These are phyloP conservation scores for Streptanthus diversifolius DNA, from an alignment of 345 rosid species.

Conservation along the genomic window DNA sequence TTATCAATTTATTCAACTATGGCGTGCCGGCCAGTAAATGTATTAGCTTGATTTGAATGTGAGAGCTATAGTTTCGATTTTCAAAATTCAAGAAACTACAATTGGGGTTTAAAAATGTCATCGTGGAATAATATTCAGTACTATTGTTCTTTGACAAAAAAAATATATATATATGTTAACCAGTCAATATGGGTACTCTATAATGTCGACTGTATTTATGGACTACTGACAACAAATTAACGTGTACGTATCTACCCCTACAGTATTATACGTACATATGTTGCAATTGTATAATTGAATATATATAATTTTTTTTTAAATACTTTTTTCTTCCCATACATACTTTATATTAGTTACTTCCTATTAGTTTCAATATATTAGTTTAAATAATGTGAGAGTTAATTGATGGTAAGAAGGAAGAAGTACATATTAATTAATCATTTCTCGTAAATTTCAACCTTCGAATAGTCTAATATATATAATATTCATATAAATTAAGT, in stretches of 20 bases:
- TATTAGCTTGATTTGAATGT: not conserved
- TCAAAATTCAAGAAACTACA: not conserved
- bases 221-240: slow-evolving; percentile 15
- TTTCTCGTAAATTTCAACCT: too few relatives aligned
- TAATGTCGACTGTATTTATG: slow-evolving; percentile 3
- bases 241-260: slow-evolving; percentile 21
- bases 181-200: slow-evolving; percentile 22
- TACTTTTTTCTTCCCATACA: too few relatives aligned
- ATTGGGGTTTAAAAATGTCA: not conserved
- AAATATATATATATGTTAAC: too few relatives aligned
- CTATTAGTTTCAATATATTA: too few relatives aligned
- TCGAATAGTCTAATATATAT: not conserved
- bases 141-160: too few relatives aligned
- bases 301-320: too few relatives aligned
- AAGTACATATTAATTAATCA: not conserved
- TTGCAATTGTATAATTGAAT: too few relatives aligned
- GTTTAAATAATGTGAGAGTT: not conserved
- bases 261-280: not conserved
- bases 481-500: not conserved
- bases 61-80: not conserved
- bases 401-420: not conserved
- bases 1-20: slow-evolving; percentile 11
- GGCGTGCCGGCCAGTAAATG: slow-evolving; percentile 20
- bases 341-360: too few relatives aligned
- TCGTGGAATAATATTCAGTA: slow-evolving; percentile 8